Base-by-base conservation (phyloP, 176 grass and related monocot genomes). In the Echinochloa phyllopogon region DNA sequence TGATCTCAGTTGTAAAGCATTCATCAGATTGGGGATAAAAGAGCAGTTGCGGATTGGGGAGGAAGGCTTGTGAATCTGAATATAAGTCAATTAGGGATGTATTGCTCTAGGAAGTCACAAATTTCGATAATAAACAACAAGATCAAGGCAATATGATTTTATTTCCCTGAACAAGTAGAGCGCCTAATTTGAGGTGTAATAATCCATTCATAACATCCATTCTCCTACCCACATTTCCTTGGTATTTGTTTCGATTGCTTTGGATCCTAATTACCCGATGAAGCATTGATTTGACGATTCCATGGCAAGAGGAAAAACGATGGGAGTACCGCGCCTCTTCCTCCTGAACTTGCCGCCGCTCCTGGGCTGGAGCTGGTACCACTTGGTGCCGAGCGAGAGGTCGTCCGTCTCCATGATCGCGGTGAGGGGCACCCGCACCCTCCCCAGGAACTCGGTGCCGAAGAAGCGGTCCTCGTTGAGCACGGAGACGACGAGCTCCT, bases 341-440 rank as follows among this genome's bases (percentile, higher is more conserved):
- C 65, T 93, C 87, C 86, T 94, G 43, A 85, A 94, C 70, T 87
- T 96, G 77, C 89, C 84, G 77, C 88, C 79, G 65, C 69, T 92
- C 86, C 92, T 91, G 23, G 93, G 72, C 77, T 94, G 87, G 47
- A 99, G 81, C 78, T 85, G 90, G 87, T 96, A 95, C 96, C 96
- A 96, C 12, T 69, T 61, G 17, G 83, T 94, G 69, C 87, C 89
- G 48, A 94, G 91, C 27, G 88, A 96, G 55, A 90, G 83, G 83
- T 83, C 69, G 39, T 90, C 91, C 37, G 82, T 79, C 81, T 89
- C 85, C 83, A 99, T 80, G 64, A 99, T 75, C 6, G 79, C 80
- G 16, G 77, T 33, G 33, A 96, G 86, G 37, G 89, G 86, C 76
- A 96, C 27, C 80, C 76, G 89, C 20, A 98, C 69, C 53, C 91